Base-by-base conservation (phyloP, 2,329 filamentous ascomycete genomes). In the Aquanectria penicillioides region DNA sequence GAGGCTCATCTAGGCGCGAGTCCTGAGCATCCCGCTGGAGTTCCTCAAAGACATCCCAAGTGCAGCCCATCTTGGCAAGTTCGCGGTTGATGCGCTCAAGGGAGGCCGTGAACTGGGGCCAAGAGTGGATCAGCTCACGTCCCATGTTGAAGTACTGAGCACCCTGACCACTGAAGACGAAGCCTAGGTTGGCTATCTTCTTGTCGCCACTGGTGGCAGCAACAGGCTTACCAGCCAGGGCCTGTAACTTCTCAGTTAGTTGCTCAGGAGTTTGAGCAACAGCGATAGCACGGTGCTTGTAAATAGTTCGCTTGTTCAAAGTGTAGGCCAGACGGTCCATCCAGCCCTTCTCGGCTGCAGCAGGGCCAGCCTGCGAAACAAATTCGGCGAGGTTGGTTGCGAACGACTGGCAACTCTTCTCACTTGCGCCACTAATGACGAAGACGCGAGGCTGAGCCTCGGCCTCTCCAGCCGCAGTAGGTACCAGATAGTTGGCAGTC, bases 141-240 rank as follows among this genome's bases (percentile, higher is more conserved):
- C 73, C 76, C 76, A 78, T 78, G 1, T 55, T 59, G 13, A 52
- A 44, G 64, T 71, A 78, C 51, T 78, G 76, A 1, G 75, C 74
- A 11, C 76, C 76, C 29, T 78, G 75, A 13, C 76, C 76, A 7
- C 68, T 74, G 47, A 77, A 78, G 2, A 78, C 69, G 22, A 68
- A 71, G 5, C 58, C 70, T 12, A 70, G 44, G 5, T 61, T 29
- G 47, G 10, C n/a, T n/a, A n/a, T 61, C 46, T 9, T 54, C 15
- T 15, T 50, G 44, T 34, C 34, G 15, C 59, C 51, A 5, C 57
- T 37, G 25, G 40, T 36, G 31, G 63, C 33, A 4, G 49, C 28
- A 33, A 64, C 38, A 26, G 36, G 43, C n/a, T 48, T 47, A 60
- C 64, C 48, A 36, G 23, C 37, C 3, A 34, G 41, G 9, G 56